Conservation (phyloP, 1,284 basidiomycete genomes). For the Porogramme epimiltina region DNA sequence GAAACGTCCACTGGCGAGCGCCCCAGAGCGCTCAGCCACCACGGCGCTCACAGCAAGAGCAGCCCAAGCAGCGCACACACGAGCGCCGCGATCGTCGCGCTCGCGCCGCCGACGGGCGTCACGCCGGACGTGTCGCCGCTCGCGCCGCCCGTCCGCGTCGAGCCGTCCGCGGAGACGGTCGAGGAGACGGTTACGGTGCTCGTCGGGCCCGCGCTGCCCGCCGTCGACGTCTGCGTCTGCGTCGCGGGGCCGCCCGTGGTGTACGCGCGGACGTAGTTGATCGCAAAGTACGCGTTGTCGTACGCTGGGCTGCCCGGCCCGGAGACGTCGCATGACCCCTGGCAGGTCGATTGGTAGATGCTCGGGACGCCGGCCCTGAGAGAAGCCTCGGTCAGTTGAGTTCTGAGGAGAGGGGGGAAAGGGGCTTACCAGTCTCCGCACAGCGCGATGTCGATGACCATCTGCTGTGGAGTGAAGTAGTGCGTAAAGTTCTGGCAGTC, state of each 20-base stretch:
- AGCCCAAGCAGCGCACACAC: background rate
- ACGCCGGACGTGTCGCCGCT: background rate
- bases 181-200: conserved; percentile 4
- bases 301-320: conserved; percentile 56
- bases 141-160: background rate
- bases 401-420: background rate
- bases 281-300: conserved; percentile 55
- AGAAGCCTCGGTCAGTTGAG: conserved; percentile 1
- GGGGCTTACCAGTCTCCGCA: conserved; percentile 53
- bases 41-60: background rate
- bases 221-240: conserved; percentile 1
- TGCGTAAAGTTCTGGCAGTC: conserved; percentile 44
- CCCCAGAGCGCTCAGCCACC: background rate
- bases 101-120: background rate
- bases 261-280: conserved; percentile 52
- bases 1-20: no score
- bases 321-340: conserved; percentile 51
- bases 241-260: conserved; percentile 26
- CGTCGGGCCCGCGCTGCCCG: background rate
- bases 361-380: conserved; percentile 51
- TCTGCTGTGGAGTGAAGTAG: conserved; percentile 53
- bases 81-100: background rate
- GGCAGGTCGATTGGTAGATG: conserved; percentile 44
- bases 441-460: conserved; percentile 59
- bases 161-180: background rate